Conservation (phyloP, 2,329 filamentous ascomycete species). For the Calonectria pseudoreteaudii region DNA sequence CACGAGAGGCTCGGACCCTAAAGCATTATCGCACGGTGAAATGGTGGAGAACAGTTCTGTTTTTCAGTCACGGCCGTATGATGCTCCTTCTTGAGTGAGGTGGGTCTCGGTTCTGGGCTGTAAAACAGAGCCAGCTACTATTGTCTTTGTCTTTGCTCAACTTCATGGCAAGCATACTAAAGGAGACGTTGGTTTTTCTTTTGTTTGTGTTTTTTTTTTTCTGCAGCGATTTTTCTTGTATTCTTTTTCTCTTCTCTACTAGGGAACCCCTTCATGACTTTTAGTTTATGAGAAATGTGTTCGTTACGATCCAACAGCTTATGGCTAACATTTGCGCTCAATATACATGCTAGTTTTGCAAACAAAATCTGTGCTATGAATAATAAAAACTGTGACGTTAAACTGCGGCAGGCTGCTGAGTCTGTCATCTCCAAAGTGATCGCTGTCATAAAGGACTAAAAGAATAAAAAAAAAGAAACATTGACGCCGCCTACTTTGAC, state of each 20-base stretch:
- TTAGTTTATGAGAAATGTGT: not conserved
- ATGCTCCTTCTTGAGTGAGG: not conserved
- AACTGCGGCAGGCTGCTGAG: not conserved
- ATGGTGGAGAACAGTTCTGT: not conserved
- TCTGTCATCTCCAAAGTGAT: not conserved
- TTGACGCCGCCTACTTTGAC: no score
- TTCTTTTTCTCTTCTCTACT: not conserved
- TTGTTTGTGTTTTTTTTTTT: no score
- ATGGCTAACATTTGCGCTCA: not conserved
- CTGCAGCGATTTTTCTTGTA: not conserved
- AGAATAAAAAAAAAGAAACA: not conserved
- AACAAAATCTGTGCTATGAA: not conserved
- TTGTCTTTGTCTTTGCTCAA: not conserved
- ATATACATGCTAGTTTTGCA: not conserved
- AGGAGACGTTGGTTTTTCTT: no score
- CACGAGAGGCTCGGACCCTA: not conserved
- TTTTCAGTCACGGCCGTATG: not conserved
- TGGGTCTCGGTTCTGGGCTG: not conserved
- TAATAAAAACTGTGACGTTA: not conserved
- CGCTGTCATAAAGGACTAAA: not conserved
- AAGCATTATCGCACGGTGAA: not conserved
- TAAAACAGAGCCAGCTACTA: not conserved
- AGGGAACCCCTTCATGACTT: not conserved
- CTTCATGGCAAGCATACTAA: not conserved
- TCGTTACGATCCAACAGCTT: not conserved